A percentile compares a stretch with the other conserved stretches of the same genome.
phyloP scores from a whole-genome alignment of 176 grass and related monocot genomes.

The Musa troglodytarum region DNA sequence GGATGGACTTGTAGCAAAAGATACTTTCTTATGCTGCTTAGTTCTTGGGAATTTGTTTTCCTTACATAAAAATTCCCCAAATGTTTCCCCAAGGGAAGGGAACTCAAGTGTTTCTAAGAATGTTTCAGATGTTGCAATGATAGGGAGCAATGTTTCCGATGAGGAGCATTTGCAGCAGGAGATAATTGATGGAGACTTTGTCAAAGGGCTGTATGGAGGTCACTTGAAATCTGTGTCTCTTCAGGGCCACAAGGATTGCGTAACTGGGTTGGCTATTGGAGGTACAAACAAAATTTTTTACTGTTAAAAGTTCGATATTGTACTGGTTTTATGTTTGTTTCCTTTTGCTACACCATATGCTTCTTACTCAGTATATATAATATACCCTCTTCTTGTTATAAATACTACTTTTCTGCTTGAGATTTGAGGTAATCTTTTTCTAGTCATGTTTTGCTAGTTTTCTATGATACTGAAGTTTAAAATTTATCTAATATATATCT shows the following conservation, averaged over 20 bases:
- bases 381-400: neutral
- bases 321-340: neutral
- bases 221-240: slow-evolving; percentile 36
- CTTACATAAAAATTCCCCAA: slow-evolving; percentile 12
- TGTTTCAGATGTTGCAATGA: slow-evolving; percentile 17
- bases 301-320: neutral
- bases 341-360: neutral
- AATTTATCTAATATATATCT: neutral
- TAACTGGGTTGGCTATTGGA: slow-evolving; percentile 72
- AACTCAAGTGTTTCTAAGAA: slow-evolving; percentile 8
- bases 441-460: neutral
- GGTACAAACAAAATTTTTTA: slow-evolving; percentile 31
- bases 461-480: slow-evolving; percentile 1
- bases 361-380: too few relatives aligned
- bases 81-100: slow-evolving; percentile 23
- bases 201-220: slow-evolving; percentile 8
- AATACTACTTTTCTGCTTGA: neutral
- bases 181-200: slow-evolving; percentile 16
- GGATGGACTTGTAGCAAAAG: slow-evolving; percentile 29
- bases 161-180: slow-evolving; percentile 13
- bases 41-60: slow-evolving; percentile 41
- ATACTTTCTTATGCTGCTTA: slow-evolving; percentile 39
- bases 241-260: slow-evolving; percentile 66
- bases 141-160: slow-evolving; percentile 21
- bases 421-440: neutral